These are phyloP conservation scores for Penicillium daleae DNA, from an alignment of 495 filamentous ascomycete genomes.

Conservation along the genomic window DNA sequence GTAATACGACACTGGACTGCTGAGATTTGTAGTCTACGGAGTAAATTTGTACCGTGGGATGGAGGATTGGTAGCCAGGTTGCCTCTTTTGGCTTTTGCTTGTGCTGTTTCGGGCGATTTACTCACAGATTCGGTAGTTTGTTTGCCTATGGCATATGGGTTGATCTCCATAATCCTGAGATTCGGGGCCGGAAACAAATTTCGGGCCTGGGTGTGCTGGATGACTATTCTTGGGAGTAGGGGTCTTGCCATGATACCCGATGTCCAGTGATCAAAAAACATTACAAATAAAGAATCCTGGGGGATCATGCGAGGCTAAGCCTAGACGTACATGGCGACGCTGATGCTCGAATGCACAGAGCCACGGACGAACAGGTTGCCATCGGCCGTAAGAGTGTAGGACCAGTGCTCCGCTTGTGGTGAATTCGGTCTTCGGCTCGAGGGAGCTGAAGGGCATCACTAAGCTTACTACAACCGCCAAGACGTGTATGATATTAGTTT, in stretches of 20 bases:
- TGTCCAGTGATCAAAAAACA: slow-evolving; percentile 1
- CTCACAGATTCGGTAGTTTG: not conserved
- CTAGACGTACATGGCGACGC: not conserved
- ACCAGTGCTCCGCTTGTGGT: not conserved
- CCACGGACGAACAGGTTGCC: not conserved
- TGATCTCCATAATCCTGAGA: not conserved
- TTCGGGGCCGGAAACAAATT: not conserved
- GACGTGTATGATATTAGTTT: not conserved
- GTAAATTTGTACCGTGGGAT: not conserved
- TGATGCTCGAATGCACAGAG: not conserved
- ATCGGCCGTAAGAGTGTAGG: not conserved
- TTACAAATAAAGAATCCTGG: too few relatives aligned
- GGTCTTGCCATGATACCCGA: not conserved
- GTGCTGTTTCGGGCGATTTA: not conserved
- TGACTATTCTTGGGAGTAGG: slow-evolving; percentile 1
- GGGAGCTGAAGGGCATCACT: not conserved
- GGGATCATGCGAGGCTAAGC: not conserved
- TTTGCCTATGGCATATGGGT: not conserved
- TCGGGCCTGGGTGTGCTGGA: not conserved
- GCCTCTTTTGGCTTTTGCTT: not conserved
- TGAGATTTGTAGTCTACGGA: not conserved
- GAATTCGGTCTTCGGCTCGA: not conserved
- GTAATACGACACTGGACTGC: not conserved
- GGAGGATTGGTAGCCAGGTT: not conserved
- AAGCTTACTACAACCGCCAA: not conserved